A percentile compares a stretch with the other conserved stretches of the same genome.
Conservation (phyloP, 805 yeast species). For the Ogataea neopini region DNA sequence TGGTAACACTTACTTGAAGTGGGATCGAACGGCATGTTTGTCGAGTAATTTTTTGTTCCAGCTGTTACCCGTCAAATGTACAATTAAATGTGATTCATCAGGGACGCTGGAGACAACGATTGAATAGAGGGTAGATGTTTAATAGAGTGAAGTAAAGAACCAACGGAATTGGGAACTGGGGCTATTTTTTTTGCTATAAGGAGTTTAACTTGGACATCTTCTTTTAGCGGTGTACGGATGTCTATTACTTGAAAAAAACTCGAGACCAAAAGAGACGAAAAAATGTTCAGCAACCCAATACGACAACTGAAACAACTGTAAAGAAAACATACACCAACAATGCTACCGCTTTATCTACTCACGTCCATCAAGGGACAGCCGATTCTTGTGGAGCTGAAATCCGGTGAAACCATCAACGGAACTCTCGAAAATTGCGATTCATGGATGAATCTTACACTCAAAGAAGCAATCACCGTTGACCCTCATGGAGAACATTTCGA, state of each 20-base stretch:
- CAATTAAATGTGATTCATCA: not conserved
- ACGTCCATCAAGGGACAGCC: conserved; percentile 91
- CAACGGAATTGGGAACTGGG: not conserved
- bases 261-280: not conserved
- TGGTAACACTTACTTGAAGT: conserved; percentile 62
- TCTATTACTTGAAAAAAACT: not conserved
- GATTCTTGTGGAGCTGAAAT: conserved; percentile 84
- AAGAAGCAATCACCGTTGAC: conserved; percentile 69
- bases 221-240: conserved; percentile 6
- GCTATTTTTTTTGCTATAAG: not conserved
- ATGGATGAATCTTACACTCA: conserved; percentile 91
- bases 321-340: conserved; percentile 24
- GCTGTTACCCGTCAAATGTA: not conserved
- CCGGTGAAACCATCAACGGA: conserved; percentile 89
- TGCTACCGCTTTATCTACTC: conserved; percentile 87
- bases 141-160: too few species aligned
- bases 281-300: not conserved
- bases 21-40: conserved; percentile 61
- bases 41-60: not conserved
- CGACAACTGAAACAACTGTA: not conserved
- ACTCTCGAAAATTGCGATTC: conserved; percentile 82
- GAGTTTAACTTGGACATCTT: not conserved
- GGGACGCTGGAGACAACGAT: not conserved
- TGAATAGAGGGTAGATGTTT: not conserved
- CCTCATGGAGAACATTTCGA: conserved; percentile 60